Percentiles rank a stretch among this genome's conserved stretches.
Evolutionary conservation across 2,329 filamentous ascomycete genomes (phyloP).

Genomic region (Hirsutella rhossiliensis): DNA sequence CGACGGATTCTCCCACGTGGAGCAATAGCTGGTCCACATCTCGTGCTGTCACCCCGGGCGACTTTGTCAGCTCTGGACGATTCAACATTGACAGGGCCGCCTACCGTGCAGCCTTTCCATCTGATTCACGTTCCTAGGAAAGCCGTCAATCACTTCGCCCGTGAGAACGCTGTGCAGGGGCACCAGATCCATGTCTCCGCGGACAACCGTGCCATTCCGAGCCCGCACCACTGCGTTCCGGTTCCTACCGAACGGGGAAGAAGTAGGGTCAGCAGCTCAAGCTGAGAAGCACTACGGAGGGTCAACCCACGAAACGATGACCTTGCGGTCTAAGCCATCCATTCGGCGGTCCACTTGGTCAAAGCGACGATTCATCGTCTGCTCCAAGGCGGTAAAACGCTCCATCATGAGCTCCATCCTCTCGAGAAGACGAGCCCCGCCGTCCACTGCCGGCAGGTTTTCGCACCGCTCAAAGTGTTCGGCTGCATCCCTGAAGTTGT

Average conservation of each 20-base stretch:
- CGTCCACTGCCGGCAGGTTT: neutral
- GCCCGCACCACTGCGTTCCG: no score
- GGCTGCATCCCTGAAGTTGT: neutral
- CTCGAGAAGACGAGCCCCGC: neutral
- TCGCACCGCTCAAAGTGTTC: neutral
- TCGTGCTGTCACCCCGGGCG: neutral
- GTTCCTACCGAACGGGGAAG: no score
- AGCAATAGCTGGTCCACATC: neutral
- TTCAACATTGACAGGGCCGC: neutral
- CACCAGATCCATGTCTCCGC: no score
- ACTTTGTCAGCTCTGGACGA: neutral
- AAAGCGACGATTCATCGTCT: neutral
- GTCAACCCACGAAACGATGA: neutral
- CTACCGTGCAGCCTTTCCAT: neutral
- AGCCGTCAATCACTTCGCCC: no score
- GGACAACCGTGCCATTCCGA: no score
- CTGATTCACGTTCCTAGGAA: neutral
- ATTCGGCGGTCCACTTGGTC: neutral
- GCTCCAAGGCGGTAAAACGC: neutral
- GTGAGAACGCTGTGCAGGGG: no score
- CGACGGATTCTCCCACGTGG: neutral
- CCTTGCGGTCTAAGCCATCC: no score
- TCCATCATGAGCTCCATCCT: neutral
- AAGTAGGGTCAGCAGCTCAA: neutral
- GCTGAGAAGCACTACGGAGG: neutral